Conservation (phyloP, 2,329 filamentous ascomycete species). For the Penicillium sp. region DNA sequence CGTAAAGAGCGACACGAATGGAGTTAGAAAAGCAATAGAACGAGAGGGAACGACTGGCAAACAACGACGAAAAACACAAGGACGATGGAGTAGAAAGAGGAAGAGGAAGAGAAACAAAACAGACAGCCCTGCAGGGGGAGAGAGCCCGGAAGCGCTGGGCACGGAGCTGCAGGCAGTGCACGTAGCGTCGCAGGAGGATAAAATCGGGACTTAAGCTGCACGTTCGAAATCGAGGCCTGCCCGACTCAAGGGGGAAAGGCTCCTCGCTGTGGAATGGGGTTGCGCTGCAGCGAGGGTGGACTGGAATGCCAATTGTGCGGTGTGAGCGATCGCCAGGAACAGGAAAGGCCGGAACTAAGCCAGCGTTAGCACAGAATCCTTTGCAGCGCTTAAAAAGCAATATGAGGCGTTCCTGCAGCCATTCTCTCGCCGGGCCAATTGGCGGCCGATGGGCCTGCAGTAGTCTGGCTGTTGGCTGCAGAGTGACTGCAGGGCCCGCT, state of each 20-base stretch:
- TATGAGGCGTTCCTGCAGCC: slow-evolving; percentile 9
- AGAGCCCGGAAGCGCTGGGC: neutral
- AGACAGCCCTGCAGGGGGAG: neutral
- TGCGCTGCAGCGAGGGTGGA: slow-evolving; percentile 13
- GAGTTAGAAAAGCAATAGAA: slow-evolving; percentile 13
- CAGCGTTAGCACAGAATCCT: too few relatives aligned
- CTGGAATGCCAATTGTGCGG: slow-evolving; percentile 10
- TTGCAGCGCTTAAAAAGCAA: neutral
- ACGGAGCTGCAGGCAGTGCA: too few relatives aligned
- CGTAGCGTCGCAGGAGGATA: neutral
- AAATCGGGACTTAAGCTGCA: slow-evolving; percentile 13
- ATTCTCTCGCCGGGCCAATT: too few relatives aligned
- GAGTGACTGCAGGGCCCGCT: neutral
- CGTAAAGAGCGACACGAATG: slow-evolving; percentile 13
- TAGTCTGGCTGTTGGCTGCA: neutral
- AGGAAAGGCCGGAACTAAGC: slow-evolving; percentile 1
- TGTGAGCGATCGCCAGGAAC: slow-evolving; percentile 9
- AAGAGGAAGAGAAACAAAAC: slow-evolving; percentile 1
- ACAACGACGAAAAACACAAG: slow-evolving; percentile 10
- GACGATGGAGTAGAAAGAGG: slow-evolving; percentile 2
- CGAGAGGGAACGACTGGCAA: slow-evolving; percentile 16
- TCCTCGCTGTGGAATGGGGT: slow-evolving; percentile 16
- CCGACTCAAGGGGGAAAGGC: slow-evolving; percentile 13
- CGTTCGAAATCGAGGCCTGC: slow-evolving; percentile 12
- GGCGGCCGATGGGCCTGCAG: neutral